A percentile compares a stretch with the other conserved stretches of the same genome.
phyloP scores from a whole-genome alignment of 2,329 filamentous ascomycete species.

The Chrysoporthe austroafricana region DNA sequence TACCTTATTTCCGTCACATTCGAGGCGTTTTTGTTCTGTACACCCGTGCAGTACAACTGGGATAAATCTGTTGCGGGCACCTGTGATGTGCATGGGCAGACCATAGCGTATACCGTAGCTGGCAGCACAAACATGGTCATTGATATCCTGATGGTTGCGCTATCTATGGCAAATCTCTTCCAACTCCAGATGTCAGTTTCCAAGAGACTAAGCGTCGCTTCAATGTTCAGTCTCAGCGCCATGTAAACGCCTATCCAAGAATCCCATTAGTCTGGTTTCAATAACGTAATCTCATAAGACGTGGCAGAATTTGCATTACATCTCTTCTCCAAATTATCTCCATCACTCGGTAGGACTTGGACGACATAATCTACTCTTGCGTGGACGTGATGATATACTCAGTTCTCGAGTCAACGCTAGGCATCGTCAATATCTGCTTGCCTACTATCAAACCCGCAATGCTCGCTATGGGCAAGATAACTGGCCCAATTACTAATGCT shows the following conservation, averaged over 20 bases:
- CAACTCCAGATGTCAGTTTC: not conserved
- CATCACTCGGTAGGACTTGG: not conserved
- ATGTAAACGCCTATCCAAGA: not conserved
- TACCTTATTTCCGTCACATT: not conserved
- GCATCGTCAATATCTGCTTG: conserved; percentile 10
- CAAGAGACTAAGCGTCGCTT: not conserved
- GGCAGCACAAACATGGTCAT: not conserved
- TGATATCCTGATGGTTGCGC: not conserved
- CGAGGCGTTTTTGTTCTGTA: not conserved
- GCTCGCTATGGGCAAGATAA: not conserved
- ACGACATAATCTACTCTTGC: not conserved
- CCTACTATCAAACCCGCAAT: conserved; percentile 8
- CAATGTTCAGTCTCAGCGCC: not conserved
- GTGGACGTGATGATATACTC: not conserved
- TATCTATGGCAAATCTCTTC: not conserved
- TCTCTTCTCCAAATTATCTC: not conserved
- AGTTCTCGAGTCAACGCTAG: conserved; percentile 6
- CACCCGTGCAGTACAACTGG: conserved; percentile 6
- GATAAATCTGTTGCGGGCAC: conserved; percentile 1
- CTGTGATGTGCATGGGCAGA: not conserved
- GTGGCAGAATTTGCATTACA: not conserved
- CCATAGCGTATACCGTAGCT: not conserved
- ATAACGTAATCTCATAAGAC: too few species aligned
- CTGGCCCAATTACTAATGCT: too few species aligned
- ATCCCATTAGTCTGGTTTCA: not conserved